These are phyloP conservation scores for Paramarasmius palmivorus DNA, from an alignment of 1,284 basidiomycete species.

Conservation along the genomic window DNA sequence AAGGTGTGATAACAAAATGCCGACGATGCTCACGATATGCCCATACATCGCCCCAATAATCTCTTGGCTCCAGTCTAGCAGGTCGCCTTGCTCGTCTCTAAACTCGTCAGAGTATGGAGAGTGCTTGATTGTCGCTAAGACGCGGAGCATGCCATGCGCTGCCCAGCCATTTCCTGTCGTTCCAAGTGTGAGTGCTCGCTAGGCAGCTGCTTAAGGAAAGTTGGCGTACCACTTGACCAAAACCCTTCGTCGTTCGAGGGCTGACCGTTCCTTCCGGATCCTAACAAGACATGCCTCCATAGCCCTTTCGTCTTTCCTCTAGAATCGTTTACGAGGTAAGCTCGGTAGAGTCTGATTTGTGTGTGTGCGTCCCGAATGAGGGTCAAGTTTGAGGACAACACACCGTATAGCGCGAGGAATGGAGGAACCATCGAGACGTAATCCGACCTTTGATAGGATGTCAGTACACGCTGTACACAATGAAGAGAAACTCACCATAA, in stretches of 20 bases:
- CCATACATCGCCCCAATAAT: slow-evolving; percentile 52
- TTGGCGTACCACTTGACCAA: slow-evolving; percentile 21
- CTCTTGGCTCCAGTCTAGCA: slow-evolving; percentile 60
- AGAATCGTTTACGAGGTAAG: slow-evolving; percentile 32
- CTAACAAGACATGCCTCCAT: slow-evolving; percentile 56
- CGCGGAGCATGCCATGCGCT: slow-evolving; percentile 65
- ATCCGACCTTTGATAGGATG: slow-evolving; percentile 43
- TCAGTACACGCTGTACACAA: background rate
- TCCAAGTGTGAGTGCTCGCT: background rate
- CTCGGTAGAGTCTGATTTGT: slow-evolving; percentile 66
- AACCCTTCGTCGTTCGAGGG: slow-evolving; percentile 49
- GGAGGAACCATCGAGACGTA: slow-evolving; percentile 78
- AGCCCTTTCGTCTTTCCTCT: slow-evolving; percentile 33
- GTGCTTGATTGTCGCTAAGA: slow-evolving; percentile 55
- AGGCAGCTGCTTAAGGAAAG: background rate
- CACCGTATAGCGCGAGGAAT: slow-evolving; percentile 77
- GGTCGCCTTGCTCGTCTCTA: slow-evolving; percentile 42
- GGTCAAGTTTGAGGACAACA: slow-evolving; percentile 34
- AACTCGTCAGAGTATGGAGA: slow-evolving; percentile 42
- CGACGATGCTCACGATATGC: slow-evolving; percentile 37
- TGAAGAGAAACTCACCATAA: slow-evolving; percentile 40
- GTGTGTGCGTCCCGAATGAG: slow-evolving; percentile 64
- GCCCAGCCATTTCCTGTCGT: slow-evolving; percentile 69
- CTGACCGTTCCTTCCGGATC: slow-evolving; percentile 19
- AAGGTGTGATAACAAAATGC: slow-evolving; percentile 1